Conservation (phyloP, 208 protist species). For the Crithidia brevicula region DNA sequence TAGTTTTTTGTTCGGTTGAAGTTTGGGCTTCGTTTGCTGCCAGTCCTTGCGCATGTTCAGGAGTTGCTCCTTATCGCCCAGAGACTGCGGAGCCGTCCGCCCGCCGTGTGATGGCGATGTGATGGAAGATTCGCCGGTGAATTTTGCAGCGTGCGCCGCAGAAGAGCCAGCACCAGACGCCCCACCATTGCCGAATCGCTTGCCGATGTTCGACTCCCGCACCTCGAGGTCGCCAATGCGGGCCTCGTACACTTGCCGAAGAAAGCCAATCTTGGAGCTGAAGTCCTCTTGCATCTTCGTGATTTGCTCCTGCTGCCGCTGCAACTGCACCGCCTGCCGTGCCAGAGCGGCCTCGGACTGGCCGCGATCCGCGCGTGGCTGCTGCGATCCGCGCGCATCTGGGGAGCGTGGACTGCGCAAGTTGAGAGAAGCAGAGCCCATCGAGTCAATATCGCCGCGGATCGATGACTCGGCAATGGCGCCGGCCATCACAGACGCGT, state of each 20-base stretch:
- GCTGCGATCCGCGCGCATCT: slow-evolving; percentile 3
- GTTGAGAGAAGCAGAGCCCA: background rate
- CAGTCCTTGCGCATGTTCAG: slow-evolving; percentile 40
- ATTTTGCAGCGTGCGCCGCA: slow-evolving; percentile 1
- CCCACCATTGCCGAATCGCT: slow-evolving; percentile 12
- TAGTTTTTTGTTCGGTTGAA: slow-evolving; percentile 33
- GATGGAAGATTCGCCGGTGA: background rate
- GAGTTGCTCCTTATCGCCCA: slow-evolving; percentile 28
- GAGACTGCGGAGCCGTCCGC: background rate
- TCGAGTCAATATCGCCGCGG: background rate
- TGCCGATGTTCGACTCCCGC: slow-evolving; percentile 64
- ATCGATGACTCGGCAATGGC: background rate
- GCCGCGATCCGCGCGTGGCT: slow-evolving; percentile 33
- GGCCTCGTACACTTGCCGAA: slow-evolving; percentile 92
- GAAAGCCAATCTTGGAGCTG: slow-evolving; percentile 82
- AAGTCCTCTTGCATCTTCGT: slow-evolving; percentile 85
- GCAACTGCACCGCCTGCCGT: slow-evolving; percentile 59
- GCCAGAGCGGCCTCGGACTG: slow-evolving; percentile 51
- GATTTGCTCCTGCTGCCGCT: slow-evolving; percentile 75
- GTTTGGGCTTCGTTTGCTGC: slow-evolving; percentile 26
- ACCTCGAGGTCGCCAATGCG: slow-evolving; percentile 89
- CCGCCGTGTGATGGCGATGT: slow-evolving; percentile 6
- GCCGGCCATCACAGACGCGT: background rate
- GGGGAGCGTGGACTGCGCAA: slow-evolving; percentile 4
- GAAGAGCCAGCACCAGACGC: background rate